Evolutionary conservation across 176 grass and related monocot genomes (phyloP).

Genomic region (Echinochloa phyllopogon): DNA sequence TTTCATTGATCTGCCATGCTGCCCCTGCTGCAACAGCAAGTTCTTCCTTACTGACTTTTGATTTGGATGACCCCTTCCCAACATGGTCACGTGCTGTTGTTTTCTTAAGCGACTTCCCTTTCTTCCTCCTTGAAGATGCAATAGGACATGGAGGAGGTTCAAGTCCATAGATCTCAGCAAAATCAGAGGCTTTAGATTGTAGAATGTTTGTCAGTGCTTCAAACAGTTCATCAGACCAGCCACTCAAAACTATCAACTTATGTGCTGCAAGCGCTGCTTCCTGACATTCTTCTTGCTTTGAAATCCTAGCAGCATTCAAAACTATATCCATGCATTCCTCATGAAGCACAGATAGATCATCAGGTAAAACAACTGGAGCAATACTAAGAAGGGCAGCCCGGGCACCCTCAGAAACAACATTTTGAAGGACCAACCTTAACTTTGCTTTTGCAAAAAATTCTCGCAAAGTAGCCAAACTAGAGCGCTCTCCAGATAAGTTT

Average conservation of each 20-base stretch:
- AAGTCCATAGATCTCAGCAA: constrained; percentile 56
- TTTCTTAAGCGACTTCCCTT: constrained; percentile 67
- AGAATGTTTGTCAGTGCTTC: constrained; percentile 73
- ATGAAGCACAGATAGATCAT: constrained; percentile 57
- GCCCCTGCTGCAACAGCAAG: constrained; percentile 59
- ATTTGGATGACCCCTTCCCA: constrained; percentile 58
- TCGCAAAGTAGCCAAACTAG: constrained; percentile 58
- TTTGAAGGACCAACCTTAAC: constrained; percentile 64
- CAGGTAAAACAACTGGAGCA: constrained; percentile 60
- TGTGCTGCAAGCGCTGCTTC: constrained; percentile 55
- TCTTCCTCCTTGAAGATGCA: constrained; percentile 61
- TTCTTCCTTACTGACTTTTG: constrained; percentile 46
- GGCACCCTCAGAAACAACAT: constrained; percentile 68
- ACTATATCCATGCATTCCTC: constrained; percentile 73
- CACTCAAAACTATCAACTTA: constrained; percentile 68
- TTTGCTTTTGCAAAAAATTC: constrained; percentile 69
- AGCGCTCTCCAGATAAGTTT: constrained; percentile 56
- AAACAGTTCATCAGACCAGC: constrained; percentile 76
- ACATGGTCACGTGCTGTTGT: constrained; percentile 30
- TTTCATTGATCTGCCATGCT: constrained; percentile 84
- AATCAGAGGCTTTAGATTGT: constrained; percentile 57
- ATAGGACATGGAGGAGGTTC: constrained; percentile 43
- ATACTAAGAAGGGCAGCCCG: constrained; percentile 68
- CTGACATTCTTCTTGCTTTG: constrained; percentile 63
- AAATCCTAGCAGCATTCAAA: constrained; percentile 54